Conservation (phyloP, 1,139 yeast genomes). For the Hyphopichia pseudoburtonii region DNA sequence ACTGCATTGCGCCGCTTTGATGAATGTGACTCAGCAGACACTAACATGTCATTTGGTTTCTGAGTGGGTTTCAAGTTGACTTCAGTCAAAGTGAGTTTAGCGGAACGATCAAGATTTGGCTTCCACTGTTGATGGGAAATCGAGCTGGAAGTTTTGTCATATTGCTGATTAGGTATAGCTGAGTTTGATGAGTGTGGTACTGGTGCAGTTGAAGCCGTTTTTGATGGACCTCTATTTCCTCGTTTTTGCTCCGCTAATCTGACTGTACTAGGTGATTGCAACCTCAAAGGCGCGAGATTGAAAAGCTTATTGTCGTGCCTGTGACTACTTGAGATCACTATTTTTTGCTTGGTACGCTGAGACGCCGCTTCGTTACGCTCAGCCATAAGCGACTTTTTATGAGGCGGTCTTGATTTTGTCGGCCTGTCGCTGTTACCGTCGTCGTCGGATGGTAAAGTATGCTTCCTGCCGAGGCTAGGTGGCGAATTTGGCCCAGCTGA, state of each 20-base stretch:
- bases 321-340: slow-evolving; percentile 29
- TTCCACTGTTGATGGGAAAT: background rate
- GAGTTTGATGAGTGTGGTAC: background rate
- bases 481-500: too few species aligned
- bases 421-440: background rate
- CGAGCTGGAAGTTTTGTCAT: background rate
- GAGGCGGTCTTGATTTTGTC: background rate
- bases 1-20: slow-evolving; percentile 21
- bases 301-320: slow-evolving; percentile 15
- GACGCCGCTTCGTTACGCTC: slow-evolving; percentile 31
- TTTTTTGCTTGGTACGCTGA: slow-evolving; percentile 29
- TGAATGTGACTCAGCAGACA: slow-evolving; percentile 2
- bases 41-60: background rate
- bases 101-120: slow-evolving; percentile 1
- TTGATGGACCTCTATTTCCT: background rate
- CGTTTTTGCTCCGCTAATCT: background rate
- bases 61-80: slow-evolving; percentile 3
- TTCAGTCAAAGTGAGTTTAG: background rate
- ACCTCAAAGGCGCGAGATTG: slow-evolving; percentile 2
- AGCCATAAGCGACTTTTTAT: slow-evolving; percentile 31
- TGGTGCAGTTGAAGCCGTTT: background rate
- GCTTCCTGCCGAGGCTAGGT: background rate
- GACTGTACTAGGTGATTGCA: slow-evolving; percentile 1
- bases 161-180: background rate
- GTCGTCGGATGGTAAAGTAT: background rate